Evolutionary conservation across 2,329 filamentous ascomycete genomes (phyloP).

Genomic region (Venturia effusa): DNA sequence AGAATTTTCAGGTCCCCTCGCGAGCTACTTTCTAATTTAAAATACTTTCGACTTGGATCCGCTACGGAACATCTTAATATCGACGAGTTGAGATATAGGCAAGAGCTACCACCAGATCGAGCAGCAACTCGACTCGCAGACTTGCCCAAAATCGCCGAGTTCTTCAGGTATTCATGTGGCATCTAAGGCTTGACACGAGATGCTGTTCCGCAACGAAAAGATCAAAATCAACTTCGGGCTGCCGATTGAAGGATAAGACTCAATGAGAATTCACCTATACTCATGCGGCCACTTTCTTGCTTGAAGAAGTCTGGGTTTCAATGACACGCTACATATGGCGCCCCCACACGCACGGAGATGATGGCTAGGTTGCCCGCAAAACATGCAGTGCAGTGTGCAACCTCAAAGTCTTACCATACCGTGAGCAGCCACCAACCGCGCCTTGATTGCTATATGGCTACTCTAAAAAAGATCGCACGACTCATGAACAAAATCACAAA

Average conservation of each 20-base stretch:
- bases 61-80: not conserved
- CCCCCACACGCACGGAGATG: not conserved
- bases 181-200: not conserved
- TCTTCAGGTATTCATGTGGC: not conserved
- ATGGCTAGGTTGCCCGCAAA: not conserved
- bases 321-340: not conserved
- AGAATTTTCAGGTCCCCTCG: not conserved
- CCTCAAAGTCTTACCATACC: too few relatives aligned
- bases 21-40: not conserved
- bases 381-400: not conserved
- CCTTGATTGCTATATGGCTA: too few relatives aligned
- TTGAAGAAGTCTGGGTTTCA: not conserved
- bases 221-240: not conserved
- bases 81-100: not conserved
- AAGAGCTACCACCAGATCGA: not conserved
- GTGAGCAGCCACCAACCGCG: too few relatives aligned
- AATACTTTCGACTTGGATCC: not conserved
- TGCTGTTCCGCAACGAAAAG: not conserved
- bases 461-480: too few relatives aligned
- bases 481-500: too few relatives aligned
- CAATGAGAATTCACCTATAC: not conserved
- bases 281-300: not conserved
- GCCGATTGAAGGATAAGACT: not conserved
- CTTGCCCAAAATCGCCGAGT: not conserved
- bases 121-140: not conserved